These are phyloP conservation scores for Neocallimastix lanati DNA, from an alignment of 192 early-diverging fungal species.

Conservation along the genomic window DNA sequence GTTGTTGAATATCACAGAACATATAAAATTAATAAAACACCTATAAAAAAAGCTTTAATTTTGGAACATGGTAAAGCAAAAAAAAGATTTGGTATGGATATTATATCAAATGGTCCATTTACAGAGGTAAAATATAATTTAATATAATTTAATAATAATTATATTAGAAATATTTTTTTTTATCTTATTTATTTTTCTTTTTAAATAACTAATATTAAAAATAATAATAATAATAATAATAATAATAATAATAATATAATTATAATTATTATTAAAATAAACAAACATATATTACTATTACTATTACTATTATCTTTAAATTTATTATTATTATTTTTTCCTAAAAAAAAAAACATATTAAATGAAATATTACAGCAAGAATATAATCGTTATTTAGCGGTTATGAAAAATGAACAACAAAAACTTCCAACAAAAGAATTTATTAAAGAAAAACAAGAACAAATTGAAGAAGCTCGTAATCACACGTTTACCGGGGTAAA, in stretches of 20 bases:
- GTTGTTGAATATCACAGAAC: constrained; percentile 15
- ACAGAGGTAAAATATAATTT: constrained; percentile 32
- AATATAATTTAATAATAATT: too few species aligned
- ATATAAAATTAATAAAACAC: constrained; percentile 37
- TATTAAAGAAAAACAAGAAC: background rate
- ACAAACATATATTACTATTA: too few species aligned
- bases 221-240: too few species aligned
- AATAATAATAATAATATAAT: too few species aligned
- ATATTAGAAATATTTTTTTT: too few species aligned
- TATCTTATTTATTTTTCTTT: too few species aligned
- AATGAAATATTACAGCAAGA: constrained; percentile 6
- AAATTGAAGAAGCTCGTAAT: background rate
- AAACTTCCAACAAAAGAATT: constrained; percentile 1
- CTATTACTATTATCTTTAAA: too few species aligned
- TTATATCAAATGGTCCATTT: constrained; percentile 51
- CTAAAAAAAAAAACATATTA: too few species aligned
- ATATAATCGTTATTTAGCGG: background rate
- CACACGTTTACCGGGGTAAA: background rate
- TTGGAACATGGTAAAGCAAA: constrained; percentile 50
- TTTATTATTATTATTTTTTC: too few species aligned
- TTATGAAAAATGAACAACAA: constrained; percentile 1
- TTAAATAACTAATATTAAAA: too few species aligned
- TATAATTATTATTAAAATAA: too few species aligned
- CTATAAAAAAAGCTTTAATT: constrained; percentile 43
- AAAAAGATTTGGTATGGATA: constrained; percentile 53